These are phyloP conservation scores for Fusarium succisae DNA, from an alignment of 2,329 filamentous ascomycete species.

Conservation along the genomic window DNA sequence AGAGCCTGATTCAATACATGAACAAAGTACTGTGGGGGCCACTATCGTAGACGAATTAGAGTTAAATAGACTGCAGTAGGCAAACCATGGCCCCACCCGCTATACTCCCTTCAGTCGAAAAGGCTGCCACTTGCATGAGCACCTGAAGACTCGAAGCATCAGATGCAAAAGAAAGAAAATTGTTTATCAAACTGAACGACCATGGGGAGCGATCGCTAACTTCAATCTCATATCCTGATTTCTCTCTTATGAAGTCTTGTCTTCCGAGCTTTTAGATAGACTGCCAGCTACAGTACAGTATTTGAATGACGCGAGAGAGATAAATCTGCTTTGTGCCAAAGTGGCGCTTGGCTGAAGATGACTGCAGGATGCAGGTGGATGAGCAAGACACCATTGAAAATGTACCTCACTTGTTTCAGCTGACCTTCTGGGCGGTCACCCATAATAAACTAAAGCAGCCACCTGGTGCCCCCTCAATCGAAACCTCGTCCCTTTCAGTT, in stretches of 20 bases:
- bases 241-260: accelerated
- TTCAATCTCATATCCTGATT: accelerated
- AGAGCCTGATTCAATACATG: neutral
- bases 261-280: accelerated
- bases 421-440: neutral
- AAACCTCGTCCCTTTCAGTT: neutral
- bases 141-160: neutral
- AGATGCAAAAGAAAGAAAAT: neutral
- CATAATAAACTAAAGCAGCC: neutral
- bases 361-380: neutral
- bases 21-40: neutral
- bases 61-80: neutral
- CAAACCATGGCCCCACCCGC: neutral
- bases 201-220: accelerated
- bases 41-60: neutral
- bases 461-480: neutral
- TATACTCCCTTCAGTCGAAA: neutral
- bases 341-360: neutral
- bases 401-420: neutral
- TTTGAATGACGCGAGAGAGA: neutral
- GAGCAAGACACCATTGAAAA: neutral
- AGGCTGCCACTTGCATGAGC: neutral
- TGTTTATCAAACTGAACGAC: accelerated
- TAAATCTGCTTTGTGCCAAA: neutral
- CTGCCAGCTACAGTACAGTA: no score